Evolutionary conservation across 164 flowering plant genomes (phyloP), one percentile per base, ranked within the genome.

Genomic region (Vitis cinerea): DNA sequence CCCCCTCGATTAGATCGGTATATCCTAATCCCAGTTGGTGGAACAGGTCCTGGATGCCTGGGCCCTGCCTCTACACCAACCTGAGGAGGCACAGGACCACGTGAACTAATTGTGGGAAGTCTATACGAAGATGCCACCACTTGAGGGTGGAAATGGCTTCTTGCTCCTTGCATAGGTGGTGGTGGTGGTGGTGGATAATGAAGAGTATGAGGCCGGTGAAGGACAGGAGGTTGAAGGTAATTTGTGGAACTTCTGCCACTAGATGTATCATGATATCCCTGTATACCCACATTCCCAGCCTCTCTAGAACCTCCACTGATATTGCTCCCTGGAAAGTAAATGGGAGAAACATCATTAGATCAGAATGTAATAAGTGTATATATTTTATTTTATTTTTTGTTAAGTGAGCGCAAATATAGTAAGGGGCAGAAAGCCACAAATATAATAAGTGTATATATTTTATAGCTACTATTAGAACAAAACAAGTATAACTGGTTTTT

Each of bases 101-200:
- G 75, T 8, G 80, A 63, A 10, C 63, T 66, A 73, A 16, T 78
- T 50, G 76, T 10, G 13, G 85, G 78, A 59, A 72, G 73, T 75
- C 88, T 70, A 65, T 52, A 69, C 31, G 86, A 72, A 74, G 86
- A 73, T 70, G 83, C 58, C 31, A 81, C 69, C 10, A 77, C 69
- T 66, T 82, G 91, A 67, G 86, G 82, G 63, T 72, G 84, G 61
- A 78, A 78, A 47, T 74, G 82, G 69, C 83, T 80, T 75, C 80
- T 75, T 65, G 78, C 70, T 64, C 85, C 84, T 73, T 78, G 93
- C 67, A 87, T 50, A 10, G 74, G 76, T 44, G 74, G 81, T 57
- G 49, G 54, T 16, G 66, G 44, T 37, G 44, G 68, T 19, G 83
- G 56, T 52, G 67, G 79, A 16, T 66, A 79, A 64, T 73, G 80